Conservation (phyloP, 352 stramenopile genomes). For the Globisporangium carolinianum region DNA sequence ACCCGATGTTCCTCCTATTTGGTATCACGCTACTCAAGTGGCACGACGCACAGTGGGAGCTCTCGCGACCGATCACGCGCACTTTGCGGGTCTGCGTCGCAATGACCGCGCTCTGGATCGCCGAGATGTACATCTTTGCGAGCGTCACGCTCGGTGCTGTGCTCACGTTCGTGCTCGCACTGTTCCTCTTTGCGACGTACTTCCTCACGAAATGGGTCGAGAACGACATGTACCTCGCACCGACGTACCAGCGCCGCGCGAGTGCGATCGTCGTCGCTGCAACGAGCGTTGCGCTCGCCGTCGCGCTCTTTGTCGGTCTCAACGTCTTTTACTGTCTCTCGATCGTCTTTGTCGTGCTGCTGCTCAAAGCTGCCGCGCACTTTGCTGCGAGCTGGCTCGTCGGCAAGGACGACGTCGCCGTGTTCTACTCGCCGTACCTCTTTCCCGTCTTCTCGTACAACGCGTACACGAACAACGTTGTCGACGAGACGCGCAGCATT, state of each 20-base stretch:
- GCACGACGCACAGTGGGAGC: constrained; percentile 63
- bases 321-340: constrained; percentile 83
- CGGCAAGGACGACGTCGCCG: constrained; percentile 43
- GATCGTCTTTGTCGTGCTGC: constrained; percentile 75
- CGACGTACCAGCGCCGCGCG: constrained; percentile 44
- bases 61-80: constrained; percentile 40
- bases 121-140: constrained; percentile 73
- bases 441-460: constrained; percentile 91
- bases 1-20: constrained; percentile 71
- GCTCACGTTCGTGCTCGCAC: constrained; percentile 45
- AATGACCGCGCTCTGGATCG: constrained; percentile 53
- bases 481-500: constrained; percentile 76
- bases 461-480: constrained; percentile 86
- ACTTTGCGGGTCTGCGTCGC: constrained; percentile 24
- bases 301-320: constrained; percentile 39
- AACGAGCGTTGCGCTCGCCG: constrained; percentile 31
- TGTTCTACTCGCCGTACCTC: constrained; percentile 86
- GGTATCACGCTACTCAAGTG: constrained; percentile 69
- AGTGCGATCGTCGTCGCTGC: constrained; percentile 29
- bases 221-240: constrained; percentile 78
- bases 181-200: constrained; percentile 70
- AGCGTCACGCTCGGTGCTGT: constrained; percentile 43
- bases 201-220: constrained; percentile 81
- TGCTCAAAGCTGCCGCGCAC: constrained; percentile 69
- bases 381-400: constrained; percentile 58